phyloP scores from a whole-genome alignment of 1,284 basidiomycete genomes.

The Trametes pubescens region DNA sequence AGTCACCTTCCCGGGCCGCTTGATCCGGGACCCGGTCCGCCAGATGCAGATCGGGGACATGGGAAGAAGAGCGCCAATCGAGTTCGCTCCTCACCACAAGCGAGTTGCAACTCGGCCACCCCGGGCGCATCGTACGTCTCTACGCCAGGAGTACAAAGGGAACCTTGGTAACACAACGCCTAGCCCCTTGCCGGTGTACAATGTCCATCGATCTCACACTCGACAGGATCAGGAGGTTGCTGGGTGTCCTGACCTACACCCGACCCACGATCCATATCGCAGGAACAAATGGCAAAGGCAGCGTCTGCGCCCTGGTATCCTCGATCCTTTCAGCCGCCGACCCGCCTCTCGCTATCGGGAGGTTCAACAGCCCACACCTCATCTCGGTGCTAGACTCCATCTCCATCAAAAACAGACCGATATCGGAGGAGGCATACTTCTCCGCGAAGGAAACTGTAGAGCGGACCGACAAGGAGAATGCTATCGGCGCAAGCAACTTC shows the following conservation, averaged over 20 bases:
- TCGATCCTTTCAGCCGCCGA: slow-evolving; percentile 72
- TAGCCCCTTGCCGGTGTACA: neutral
- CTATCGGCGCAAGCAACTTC: slow-evolving; percentile 73
- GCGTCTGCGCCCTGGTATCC: slow-evolving; percentile 85
- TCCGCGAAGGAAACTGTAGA: slow-evolving; percentile 60
- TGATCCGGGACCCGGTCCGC: neutral
- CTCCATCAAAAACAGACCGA: slow-evolving; percentile 66
- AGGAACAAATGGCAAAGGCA: slow-evolving; percentile 98
- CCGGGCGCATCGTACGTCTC: neutral
- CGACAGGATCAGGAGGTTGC: slow-evolving; percentile 70
- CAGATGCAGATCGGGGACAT: slow-evolving; percentile 2
- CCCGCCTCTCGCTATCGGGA: slow-evolving; percentile 74
- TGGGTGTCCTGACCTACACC: slow-evolving; percentile 67
- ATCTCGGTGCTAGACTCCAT: slow-evolving; percentile 84
- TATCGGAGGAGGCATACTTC: slow-evolving; percentile 61
- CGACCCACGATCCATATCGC: slow-evolving; percentile 93
- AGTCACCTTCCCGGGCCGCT: slow-evolving; percentile 1
- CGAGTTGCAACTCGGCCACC: neutral
- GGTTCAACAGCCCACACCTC: slow-evolving; percentile 96
- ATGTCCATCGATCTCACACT: slow-evolving; percentile 87
- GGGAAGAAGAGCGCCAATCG: neutral
- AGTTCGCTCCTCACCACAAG: neutral
- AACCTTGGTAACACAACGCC: neutral
- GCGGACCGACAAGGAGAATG: slow-evolving; percentile 53
- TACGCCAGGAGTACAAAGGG: neutral